Conservation (phyloP, 176 grass and related monocot species). For the Tillandsia fasciculata region DNA sequence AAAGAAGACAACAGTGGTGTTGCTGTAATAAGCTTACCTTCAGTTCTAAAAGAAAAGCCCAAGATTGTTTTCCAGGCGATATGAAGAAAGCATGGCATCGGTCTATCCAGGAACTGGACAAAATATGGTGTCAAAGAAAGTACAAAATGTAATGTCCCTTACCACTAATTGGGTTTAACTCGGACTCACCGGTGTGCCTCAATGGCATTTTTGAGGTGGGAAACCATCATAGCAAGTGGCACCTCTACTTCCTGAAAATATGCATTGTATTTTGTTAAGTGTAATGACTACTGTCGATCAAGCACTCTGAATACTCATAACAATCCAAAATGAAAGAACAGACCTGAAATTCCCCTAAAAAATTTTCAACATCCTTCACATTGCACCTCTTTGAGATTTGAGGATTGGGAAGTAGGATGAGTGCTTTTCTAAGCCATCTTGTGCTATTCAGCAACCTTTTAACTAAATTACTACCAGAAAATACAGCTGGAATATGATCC, state of each 20-base stretch:
- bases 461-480: constrained; percentile 29
- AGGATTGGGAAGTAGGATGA: constrained; percentile 39
- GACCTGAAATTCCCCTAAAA: constrained; percentile 61
- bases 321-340: constrained; percentile 16
- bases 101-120: constrained; percentile 64
- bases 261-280: background rate
- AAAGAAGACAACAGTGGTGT: background rate
- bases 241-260: constrained; percentile 44
- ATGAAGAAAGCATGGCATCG: constrained; percentile 56
- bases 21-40: constrained; percentile 33
- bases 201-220: constrained; percentile 56
- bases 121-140: constrained; percentile 11
- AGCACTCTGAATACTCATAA: background rate
- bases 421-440: constrained; percentile 61
- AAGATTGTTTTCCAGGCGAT: constrained; percentile 44
- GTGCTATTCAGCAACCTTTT: constrained; percentile 37
- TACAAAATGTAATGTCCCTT: background rate
- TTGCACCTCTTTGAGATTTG: constrained; percentile 40
- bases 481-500: constrained; percentile 29
- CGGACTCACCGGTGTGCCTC: constrained; percentile 57
- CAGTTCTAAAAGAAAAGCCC: constrained; percentile 52
- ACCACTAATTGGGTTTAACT: no score
- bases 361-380: constrained; percentile 47
- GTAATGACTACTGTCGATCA: background rate
- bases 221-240: constrained; percentile 65